These are phyloP conservation scores for Linum lewisii DNA, from an alignment of 345 rosid species.

Conservation along the genomic window DNA sequence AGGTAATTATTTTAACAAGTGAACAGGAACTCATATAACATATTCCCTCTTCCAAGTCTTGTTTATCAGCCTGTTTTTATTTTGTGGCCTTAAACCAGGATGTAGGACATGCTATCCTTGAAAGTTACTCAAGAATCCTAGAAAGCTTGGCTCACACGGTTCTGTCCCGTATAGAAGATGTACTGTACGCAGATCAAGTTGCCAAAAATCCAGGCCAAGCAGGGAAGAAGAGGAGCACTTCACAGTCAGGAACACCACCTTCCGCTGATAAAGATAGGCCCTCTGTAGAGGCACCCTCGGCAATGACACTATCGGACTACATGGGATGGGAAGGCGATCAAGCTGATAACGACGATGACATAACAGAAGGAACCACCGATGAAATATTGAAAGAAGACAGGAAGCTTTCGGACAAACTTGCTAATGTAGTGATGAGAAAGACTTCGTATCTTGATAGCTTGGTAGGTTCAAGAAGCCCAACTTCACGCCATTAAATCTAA, in stretches of 20 bases:
- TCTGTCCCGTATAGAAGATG: conserved; percentile 71
- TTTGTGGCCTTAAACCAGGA: conserved; percentile 38
- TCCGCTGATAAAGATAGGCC: not conserved
- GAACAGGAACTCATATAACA: no score
- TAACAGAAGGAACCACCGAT: conserved; percentile 13
- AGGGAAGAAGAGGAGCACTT: conserved; percentile 23
- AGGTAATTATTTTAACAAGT: conserved; percentile 25
- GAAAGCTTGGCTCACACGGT: conserved; percentile 83
- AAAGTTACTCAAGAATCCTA: conserved; percentile 77
- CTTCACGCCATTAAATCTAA: conserved; percentile 38
- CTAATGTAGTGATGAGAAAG: conserved; percentile 33
- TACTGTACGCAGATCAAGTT: conserved; percentile 48
- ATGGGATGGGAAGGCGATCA: conserved; percentile 62
- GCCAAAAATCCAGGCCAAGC: conserved; percentile 46
- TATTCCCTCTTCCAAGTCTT: no score
- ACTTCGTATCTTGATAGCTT: conserved; percentile 56
- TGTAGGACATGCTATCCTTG: conserved; percentile 73
- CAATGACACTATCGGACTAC: conserved; percentile 57
- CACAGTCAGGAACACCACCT: conserved; percentile 10
- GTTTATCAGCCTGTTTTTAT: no score
- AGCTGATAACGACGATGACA: conserved; percentile 26
- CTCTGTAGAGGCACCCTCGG: conserved; percentile 16
- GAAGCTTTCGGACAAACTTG: conserved; percentile 30
- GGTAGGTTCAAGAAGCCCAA: conserved; percentile 64
- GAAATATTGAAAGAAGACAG: conserved; percentile 29